Evolutionary conservation across 2,329 filamentous ascomycete genomes (phyloP).

Genomic region (Ophiostoma quercus): DNA sequence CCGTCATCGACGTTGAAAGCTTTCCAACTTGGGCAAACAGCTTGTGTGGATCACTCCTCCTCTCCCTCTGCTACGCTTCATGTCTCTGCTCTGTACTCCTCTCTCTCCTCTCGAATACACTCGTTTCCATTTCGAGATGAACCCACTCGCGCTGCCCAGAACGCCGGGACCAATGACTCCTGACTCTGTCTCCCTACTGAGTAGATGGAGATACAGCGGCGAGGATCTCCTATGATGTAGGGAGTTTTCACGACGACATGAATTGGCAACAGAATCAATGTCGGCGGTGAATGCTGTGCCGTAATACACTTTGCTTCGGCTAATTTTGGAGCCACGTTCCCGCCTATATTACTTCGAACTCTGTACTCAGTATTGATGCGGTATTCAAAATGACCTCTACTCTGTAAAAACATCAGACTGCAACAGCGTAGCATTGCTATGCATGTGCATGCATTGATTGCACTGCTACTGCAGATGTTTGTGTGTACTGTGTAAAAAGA

Average conservation of each 20-base stretch:
- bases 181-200: neutral
- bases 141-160: slow-evolving; percentile 24
- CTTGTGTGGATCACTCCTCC: slow-evolving; percentile 25
- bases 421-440: slow-evolving; percentile 4
- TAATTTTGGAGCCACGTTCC: slow-evolving; percentile 6
- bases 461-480: neutral
- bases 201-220: neutral
- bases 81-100: neutral
- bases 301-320: neutral
- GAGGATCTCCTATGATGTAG: neutral
- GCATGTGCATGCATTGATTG: neutral
- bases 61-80: neutral
- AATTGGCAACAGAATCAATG: no score
- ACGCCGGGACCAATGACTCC: slow-evolving; percentile 18
- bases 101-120: neutral
- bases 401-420: neutral
- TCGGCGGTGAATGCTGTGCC: neutral
- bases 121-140: slow-evolving; percentile 7
- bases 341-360: neutral
- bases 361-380: no score
- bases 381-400: no score
- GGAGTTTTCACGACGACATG: no score
- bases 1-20: slow-evolving; percentile 4
- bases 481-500: neutral
- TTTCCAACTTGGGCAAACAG: slow-evolving; percentile 26